Conservation (phyloP, 2,329 filamentous ascomycete genomes). For the Monosporascus ibericus region DNA sequence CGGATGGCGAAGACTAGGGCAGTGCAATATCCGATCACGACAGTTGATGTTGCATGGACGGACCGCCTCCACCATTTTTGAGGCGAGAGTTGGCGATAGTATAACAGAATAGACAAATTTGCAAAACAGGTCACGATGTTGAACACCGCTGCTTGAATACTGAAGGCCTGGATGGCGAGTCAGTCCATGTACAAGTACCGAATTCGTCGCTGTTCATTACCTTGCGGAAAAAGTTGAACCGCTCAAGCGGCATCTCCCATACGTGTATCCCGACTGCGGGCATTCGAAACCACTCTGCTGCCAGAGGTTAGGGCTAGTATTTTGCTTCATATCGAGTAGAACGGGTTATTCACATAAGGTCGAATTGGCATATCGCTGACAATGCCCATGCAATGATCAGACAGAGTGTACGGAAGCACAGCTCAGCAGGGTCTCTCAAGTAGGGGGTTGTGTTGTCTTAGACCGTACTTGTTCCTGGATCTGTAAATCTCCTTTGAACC, state of each 20-base stretch:
- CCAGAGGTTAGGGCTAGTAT: not conserved
- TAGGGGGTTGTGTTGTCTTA: not conserved
- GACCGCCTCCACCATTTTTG: not conserved
- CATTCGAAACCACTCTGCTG: not conserved
- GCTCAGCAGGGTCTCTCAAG: not conserved
- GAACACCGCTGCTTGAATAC: not conserved
- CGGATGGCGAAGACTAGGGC: not conserved
- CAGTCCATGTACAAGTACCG: not conserved
- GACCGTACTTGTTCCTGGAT: not conserved
- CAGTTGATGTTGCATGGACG: not conserved
- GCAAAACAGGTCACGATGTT: not conserved
- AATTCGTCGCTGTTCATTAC: not conserved
- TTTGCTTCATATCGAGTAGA: not conserved
- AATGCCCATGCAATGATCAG: not conserved
- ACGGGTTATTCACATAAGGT: not conserved
- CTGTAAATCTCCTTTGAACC: not conserved
- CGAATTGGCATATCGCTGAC: not conserved
- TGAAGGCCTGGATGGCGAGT: not conserved
- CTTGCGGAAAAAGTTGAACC: not conserved
- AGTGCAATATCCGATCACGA: not conserved
- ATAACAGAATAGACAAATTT: not conserved
- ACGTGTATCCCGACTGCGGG: not conserved
- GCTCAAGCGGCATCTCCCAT: not conserved
- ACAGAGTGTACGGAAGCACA: not conserved
- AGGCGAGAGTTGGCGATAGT: constrained; percentile 1